Evolutionary conservation across 2,329 filamentous ascomycete genomes (phyloP), one percentile per base, ranked within the genome.

Genomic region (Calonectria ilicicola): DNA sequence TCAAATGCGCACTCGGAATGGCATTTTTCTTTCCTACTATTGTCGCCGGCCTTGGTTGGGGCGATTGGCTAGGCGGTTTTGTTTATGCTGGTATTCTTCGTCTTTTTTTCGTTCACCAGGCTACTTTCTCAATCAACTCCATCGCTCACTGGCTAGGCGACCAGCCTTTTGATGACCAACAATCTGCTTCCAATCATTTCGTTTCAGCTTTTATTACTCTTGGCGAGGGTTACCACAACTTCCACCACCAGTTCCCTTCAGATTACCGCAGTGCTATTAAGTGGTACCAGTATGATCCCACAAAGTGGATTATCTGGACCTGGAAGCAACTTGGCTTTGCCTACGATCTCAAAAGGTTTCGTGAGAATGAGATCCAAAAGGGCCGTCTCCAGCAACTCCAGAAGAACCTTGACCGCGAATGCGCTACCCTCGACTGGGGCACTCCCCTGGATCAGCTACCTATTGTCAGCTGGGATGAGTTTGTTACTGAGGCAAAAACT

Each of bases 341-440:
- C 80, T 95, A 93, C 81, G 93, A 97, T 84, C 90, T 98, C 70
- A 97, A 97, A 91, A 91, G 96, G 85, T 98, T 98, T 91, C 94
- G 94, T 79, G 87, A 91, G 86, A 98, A 98, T 85, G 95, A 97
- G 84, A 97, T 98, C 76, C 94, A 97, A 85, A 97, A 97, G 90
- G 95, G 95, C 77, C 93, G 94, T 81, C 89, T 97, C 40, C 95
- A 97, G 87, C 94, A 97, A 87, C 86, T 93, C 75, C 95, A 97
- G 89, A 97, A 97, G 93, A 97, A 97, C 90, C 91, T 97, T 72
- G 95, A 97, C 85, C 93, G 95, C 87, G 94, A 94, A 90, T 94
- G 95, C 81, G 85, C 93, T 77, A 91, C 87, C 75, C 93, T 97
- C 72, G 94, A 97, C 87, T 97, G 95, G 95, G 95, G 95, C 83